These are phyloP conservation scores for Colletotrichum lupini DNA, from an alignment of 2,329 filamentous ascomycete species.

Conservation along the genomic window DNA sequence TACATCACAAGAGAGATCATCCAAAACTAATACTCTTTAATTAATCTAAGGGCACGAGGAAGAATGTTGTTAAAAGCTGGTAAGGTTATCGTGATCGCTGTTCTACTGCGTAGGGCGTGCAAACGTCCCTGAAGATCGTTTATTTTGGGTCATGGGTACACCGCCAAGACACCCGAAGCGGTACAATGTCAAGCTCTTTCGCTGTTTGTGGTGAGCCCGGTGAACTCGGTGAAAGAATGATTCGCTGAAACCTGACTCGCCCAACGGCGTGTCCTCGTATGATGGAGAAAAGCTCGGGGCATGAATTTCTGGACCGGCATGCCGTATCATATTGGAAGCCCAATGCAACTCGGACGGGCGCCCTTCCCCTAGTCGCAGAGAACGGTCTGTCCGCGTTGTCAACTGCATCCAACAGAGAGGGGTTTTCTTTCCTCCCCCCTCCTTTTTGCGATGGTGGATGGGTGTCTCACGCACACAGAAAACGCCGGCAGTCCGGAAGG, in stretches of 20 bases:
- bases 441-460: neutral
- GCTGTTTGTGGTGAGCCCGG: neutral
- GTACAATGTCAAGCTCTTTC: neutral
- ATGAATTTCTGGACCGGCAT: neutral
- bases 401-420: neutral
- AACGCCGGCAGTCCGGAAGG: neutral
- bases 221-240: slow-evolving; percentile 2
- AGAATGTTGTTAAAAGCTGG: neutral
- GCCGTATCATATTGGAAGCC: neutral
- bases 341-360: neutral
- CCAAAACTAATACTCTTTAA: neutral
- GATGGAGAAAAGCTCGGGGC: neutral
- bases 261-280: neutral
- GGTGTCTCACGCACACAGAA: slow-evolving; percentile 1
- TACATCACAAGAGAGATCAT: neutral
- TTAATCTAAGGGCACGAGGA: neutral
- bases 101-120: neutral
- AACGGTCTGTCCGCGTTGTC: neutral
- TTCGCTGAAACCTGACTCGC: slow-evolving; percentile 14
- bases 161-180: neutral
- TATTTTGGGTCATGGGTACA: neutral
- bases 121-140: neutral
- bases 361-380: neutral
- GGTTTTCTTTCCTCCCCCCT: neutral
- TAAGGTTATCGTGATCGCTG: neutral